Base-by-base conservation (phyloP, 2,329 filamentous ascomycete genomes). In the Endothia cerciana region DNA sequence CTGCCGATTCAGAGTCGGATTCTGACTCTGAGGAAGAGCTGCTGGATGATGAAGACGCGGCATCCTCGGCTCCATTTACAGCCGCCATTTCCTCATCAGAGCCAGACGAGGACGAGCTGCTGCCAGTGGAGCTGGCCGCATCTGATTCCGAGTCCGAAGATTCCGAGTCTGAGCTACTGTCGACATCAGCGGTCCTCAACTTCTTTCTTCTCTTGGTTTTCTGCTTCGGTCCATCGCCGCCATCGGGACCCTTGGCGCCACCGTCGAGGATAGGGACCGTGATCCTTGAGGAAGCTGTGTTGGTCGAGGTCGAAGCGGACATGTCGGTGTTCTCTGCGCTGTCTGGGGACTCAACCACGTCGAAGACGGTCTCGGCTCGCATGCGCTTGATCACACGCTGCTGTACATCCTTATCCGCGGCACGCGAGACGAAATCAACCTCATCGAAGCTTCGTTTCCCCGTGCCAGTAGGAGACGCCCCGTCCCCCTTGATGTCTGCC, bases 351-450 rank as follows among this genome's bases (percentile, higher is more conserved):
- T 62, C 45, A n/a, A 89, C 77, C 71, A 86, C 82, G 40, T 82
- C 82, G 41, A 87, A 70, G 38, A 89, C 80, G 69, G 82, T 79
- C 74, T 89, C 87, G 10, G 87, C 84, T 40, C 87, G 85, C 80
- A 89, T 87, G 63, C 87, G 84, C 79, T 87, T 89, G 56, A 87
- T 80, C 61, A 88, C 79, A 33, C 87, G 82, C 65, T 79, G 78
- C 67, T 84, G 81, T 75, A 89, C 81, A 51, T 81, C 78, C 62
- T 79, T 79, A 64, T 87, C 83, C 13, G 82, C 76, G 17, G 83
- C 78, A 63, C 80, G 79, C 40, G 82, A 74, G 28, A 85, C 78
- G 64, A 83, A 85, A 41, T 85, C 81, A 4, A 80, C 77, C 75
- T 88, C 86, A 60, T 82, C 80, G 69, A 85, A 85, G 51, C 76